phyloP scores from a whole-genome alignment of 2,329 filamentous ascomycete species.

The Hortaea sp. region DNA sequence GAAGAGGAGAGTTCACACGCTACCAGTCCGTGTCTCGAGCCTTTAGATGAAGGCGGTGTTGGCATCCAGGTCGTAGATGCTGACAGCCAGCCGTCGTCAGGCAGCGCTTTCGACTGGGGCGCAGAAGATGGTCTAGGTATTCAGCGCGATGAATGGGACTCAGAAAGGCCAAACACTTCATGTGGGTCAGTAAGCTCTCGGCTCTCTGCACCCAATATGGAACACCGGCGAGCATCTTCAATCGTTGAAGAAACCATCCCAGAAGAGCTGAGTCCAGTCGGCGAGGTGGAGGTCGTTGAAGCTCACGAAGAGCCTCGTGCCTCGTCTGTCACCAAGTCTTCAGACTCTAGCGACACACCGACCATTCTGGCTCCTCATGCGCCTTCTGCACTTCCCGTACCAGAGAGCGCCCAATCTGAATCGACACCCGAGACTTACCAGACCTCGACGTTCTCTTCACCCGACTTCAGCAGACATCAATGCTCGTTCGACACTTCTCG shows the following conservation, averaged over 20 bases:
- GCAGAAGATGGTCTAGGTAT: conserved; percentile 15
- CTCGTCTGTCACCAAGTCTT: conserved; percentile 40
- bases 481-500: conserved; percentile 60
- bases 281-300: conserved; percentile 35
- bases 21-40: background rate
- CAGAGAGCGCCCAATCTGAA: conserved; percentile 35
- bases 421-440: conserved; percentile 57
- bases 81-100: conserved; percentile 7
- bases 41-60: conserved; percentile 11
- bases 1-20: conserved; percentile 2
- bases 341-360: conserved; percentile 36
- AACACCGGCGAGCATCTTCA: conserved; percentile 18
- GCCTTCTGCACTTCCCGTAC: conserved; percentile 26
- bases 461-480: conserved; percentile 51
- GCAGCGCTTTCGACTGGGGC: conserved; percentile 1
- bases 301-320: conserved; percentile 39
- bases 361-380: conserved; percentile 25
- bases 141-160: conserved; percentile 13
- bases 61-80: conserved; percentile 23
- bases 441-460: conserved; percentile 51
- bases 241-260: conserved; percentile 26
- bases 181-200: conserved; percentile 10
- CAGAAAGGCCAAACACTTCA: conserved; percentile 11
- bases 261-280: conserved; percentile 29
- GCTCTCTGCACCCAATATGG: conserved; percentile 16